Conservation (phyloP, 1,139 yeast species). For the Sugiyamaella sp. region DNA sequence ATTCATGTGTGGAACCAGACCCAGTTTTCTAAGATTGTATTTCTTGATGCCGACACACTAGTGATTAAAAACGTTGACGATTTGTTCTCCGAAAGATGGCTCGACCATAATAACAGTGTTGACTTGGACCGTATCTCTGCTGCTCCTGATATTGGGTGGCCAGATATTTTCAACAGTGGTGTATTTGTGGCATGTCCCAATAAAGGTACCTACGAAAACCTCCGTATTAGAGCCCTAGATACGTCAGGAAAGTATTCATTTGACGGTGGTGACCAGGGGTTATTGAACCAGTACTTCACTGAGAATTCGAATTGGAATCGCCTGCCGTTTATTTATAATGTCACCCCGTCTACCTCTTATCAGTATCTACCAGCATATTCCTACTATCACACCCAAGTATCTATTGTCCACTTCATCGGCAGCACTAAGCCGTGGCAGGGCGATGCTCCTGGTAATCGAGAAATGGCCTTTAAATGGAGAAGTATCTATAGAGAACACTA, state of each 20-base stretch:
- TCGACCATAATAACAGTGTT: slow-evolving; percentile 22
- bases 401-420: slow-evolving; percentile 82
- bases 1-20: slow-evolving; percentile 68
- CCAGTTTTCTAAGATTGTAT: slow-evolving; percentile 64
- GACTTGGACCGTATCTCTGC: slow-evolving; percentile 49
- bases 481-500: slow-evolving; percentile 19
- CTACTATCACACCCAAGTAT: slow-evolving; percentile 58
- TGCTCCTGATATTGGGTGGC: slow-evolving; percentile 94
- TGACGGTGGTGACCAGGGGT: slow-evolving; percentile 97
- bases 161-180: slow-evolving; percentile 93
- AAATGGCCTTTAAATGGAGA: slow-evolving; percentile 25
- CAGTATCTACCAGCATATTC: slow-evolving; percentile 78
- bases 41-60: slow-evolving; percentile 81
- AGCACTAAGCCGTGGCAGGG: slow-evolving; percentile 76
- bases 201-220: slow-evolving; percentile 47
- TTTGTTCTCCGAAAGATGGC: slow-evolving; percentile 43
- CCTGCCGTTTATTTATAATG: slow-evolving; percentile 81
- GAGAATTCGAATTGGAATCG: slow-evolving; percentile 54
- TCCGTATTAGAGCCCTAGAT: slow-evolving; percentile 44
- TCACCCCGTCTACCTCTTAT: slow-evolving; percentile 80
- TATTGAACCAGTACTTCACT: slow-evolving; percentile 79
- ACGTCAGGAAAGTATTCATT: slow-evolving; percentile 53
- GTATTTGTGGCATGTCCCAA: slow-evolving; percentile 71
- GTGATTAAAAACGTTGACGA: slow-evolving; percentile 54
- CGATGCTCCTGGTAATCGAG: slow-evolving; percentile 22